Base-by-base conservation (phyloP, 495 filamentous ascomycete species). In the Articulospora tetracladia region DNA sequence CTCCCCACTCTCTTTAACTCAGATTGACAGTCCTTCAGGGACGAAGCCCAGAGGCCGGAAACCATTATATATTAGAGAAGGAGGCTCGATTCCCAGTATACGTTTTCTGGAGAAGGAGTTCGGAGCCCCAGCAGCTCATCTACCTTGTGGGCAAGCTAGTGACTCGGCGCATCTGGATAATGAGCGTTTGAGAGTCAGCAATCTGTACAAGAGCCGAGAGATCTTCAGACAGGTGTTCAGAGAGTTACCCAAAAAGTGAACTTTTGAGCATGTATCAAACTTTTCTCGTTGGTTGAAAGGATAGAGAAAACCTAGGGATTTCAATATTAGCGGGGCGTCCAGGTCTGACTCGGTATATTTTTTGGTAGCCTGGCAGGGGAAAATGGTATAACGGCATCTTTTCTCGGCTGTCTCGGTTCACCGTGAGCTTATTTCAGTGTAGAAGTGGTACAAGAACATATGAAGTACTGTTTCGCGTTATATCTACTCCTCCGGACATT, bases 101-200 rank as follows among this genome's bases (percentile, higher is more conserved):
- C 77, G 94, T 11, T 98, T 98, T 70, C 70, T 98, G 49, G 94
- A 98, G 71, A 94, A 96, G 74, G 92, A 96, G 66, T 98, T 98
- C 68, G 81, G 82, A 1, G 94, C 94, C 0, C 92, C 92, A 0
- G 94, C 95, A 0, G 94, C 94, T 0, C 93, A 98, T 72, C 69
- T 98, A 41, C 95, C 94, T 0, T 97, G 93, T 68, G 94, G 94
- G 1, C 94, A 98, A 72, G 92, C 93, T 44, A 97, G 92, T 68
- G 94, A 98, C 70, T 83, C 84, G 54, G 94, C 93, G 25, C 94
- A 98, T 84, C 73, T 98, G 73, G 91, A 95, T 66, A 97, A 98
- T 70, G 94, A 98, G 79, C 76, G 95, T 57, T 72, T 98, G 70
- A 78, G 94, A 39, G 77, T 98, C 53, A 73, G 87, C 67, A 98